Conservation (phyloP, 108 stramenopile genomes). For the Cyclotella baltica region DNA sequence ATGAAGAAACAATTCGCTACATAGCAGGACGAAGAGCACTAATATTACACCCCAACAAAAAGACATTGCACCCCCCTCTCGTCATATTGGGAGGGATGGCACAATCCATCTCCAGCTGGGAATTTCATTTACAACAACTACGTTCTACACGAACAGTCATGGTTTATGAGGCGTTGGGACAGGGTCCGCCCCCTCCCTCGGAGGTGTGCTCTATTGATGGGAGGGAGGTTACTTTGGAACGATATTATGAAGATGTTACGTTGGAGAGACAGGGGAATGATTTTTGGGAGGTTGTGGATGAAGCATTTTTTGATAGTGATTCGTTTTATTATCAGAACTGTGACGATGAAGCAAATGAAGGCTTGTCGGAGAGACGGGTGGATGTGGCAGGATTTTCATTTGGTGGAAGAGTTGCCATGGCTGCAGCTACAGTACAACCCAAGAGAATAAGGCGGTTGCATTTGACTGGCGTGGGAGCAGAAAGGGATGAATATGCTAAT, state of each 20-base stretch:
- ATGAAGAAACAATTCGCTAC: slow-evolving; percentile 22
- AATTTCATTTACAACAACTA: slow-evolving; percentile 54
- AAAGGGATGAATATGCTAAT: slow-evolving; percentile 55
- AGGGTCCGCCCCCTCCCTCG: slow-evolving; percentile 49
- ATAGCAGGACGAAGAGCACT: slow-evolving; percentile 33
- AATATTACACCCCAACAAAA: slow-evolving; percentile 5
- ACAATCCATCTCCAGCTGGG: slow-evolving; percentile 67
- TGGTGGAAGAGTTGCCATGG: slow-evolving; percentile 73
- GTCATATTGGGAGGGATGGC: slow-evolving; percentile 67
- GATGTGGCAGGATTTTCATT: slow-evolving; percentile 73
- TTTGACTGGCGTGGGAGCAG: slow-evolving; percentile 67
- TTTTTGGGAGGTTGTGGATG: slow-evolving; percentile 48
- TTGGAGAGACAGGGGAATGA: slow-evolving; percentile 51
- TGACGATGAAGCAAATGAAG: not conserved
- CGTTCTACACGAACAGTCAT: slow-evolving; percentile 50
- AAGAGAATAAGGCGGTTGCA: slow-evolving; percentile 58
- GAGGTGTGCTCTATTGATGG: slow-evolving; percentile 21
- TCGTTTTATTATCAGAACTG: slow-evolving; percentile 22
- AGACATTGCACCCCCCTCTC: slow-evolving; percentile 47
- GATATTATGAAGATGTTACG: slow-evolving; percentile 51
- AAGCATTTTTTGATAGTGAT: slow-evolving; percentile 38
- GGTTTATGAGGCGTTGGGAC: slow-evolving; percentile 65
- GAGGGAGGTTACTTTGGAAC: slow-evolving; percentile 22
- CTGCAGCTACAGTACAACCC: slow-evolving; percentile 47
- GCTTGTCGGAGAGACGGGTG: slow-evolving; percentile 12